Evolutionary conservation across 306 rosid species (phyloP).

Genomic region (Gynostemma pentaphyllum): DNA sequence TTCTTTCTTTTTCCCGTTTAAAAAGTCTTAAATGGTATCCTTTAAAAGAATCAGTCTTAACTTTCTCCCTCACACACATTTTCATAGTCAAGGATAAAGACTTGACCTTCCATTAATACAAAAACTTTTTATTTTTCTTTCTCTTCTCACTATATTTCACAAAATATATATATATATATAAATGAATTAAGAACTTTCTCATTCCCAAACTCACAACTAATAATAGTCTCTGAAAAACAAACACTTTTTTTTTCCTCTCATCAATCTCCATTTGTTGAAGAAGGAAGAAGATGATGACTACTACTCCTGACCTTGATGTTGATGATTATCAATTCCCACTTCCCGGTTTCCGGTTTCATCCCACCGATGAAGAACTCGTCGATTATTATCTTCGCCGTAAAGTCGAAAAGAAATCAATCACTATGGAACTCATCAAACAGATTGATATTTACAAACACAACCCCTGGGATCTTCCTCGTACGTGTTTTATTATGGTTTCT

Average conservation of each 20-base stretch:
- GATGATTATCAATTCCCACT: constrained; percentile 25
- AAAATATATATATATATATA: too few relatives aligned
- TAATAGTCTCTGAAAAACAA: neutral
- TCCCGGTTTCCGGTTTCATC: constrained; percentile 91
- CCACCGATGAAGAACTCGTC: constrained; percentile 88
- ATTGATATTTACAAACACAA: constrained; percentile 55
- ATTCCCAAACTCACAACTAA: neutral
- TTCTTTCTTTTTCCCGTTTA: too few relatives aligned
- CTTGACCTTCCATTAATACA: neutral
- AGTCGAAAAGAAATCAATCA: constrained; percentile 46
- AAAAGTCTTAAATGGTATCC: neutral
- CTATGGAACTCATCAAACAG: constrained; percentile 68
- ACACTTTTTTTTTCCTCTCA: neutral
- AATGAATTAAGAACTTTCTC: neutral
- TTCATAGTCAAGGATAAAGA: constrained; percentile 4
- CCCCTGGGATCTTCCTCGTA: constrained; percentile 75
- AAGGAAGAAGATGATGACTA: neutral
- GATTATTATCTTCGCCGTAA: constrained; percentile 72
- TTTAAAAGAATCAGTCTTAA: neutral
- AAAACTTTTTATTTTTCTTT: neutral
- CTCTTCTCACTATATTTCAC: too few relatives aligned
- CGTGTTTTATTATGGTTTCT: constrained; percentile 1
- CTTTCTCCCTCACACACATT: neutral
- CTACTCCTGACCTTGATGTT: neutral
- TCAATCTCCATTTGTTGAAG: neutral